Percentiles rank a stretch among this genome's conserved stretches.
Conservation (phyloP, 495 filamentous ascomycete genomes). For the Penicillium steckii region DNA sequence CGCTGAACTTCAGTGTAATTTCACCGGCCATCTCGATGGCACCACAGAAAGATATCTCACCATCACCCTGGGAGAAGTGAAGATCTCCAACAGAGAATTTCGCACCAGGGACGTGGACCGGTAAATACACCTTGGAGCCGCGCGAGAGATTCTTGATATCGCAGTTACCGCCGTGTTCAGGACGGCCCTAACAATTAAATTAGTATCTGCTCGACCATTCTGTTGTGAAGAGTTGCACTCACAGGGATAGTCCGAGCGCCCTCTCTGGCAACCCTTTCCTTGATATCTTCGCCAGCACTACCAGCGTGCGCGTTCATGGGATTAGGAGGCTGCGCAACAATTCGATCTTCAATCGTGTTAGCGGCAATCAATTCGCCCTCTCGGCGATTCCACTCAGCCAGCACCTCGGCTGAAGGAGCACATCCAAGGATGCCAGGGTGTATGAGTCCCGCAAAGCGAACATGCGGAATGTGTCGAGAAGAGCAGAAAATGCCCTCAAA, state of each 20-base stretch:
- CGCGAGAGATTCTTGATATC: constrained; percentile 91
- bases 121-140: constrained; percentile 86
- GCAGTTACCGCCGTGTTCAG: constrained; percentile 64
- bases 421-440: constrained; percentile 94
- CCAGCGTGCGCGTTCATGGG: constrained; percentile 72
- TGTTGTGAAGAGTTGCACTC: constrained; percentile 2
- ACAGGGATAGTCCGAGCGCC: constrained; percentile 87
- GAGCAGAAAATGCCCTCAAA: constrained; percentile 95
- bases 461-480: constrained; percentile 84
- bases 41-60: constrained; percentile 94
- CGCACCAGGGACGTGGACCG: constrained; percentile 80
- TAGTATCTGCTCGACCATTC: not conserved
- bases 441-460: constrained; percentile 88
- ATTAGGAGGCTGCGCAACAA: constrained; percentile 79
- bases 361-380: constrained; percentile 76
- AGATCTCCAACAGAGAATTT: constrained; percentile 93
- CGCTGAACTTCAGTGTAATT: constrained; percentile 87
- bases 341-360: constrained; percentile 59
- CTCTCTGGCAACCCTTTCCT: constrained; percentile 76
- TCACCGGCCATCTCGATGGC: constrained; percentile 96
- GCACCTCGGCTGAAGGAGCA: constrained; percentile 69
- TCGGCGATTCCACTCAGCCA: constrained; percentile 77
- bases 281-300: constrained; percentile 56
- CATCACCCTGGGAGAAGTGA: constrained; percentile 88
- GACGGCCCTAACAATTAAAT: constrained; percentile 39